A percentile compares a stretch with the other conserved stretches of the same genome.
These are phyloP conservation scores for Psilocybe mexicana DNA, from an alignment of 1,284 basidiomycete genomes.

Conservation along the genomic window DNA sequence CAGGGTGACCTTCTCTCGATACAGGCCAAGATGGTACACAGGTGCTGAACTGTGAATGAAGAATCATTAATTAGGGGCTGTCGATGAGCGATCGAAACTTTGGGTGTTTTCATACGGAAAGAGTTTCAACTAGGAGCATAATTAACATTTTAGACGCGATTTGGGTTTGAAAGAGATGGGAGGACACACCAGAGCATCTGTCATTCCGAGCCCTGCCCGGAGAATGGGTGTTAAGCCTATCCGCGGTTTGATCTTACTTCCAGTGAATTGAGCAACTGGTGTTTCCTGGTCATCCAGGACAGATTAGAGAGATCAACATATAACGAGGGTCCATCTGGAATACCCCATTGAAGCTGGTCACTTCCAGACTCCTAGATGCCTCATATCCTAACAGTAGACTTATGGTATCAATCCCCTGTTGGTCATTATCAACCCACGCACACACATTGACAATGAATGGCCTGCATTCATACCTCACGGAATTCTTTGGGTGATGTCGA, in stretches of 20 bases:
- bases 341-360: constrained; percentile 64
- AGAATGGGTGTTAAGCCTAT: constrained; percentile 91
- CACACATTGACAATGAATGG: not conserved
- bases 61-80: not conserved
- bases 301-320: not conserved
- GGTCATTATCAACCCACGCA: not conserved
- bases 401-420: constrained; percentile 67
- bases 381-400: constrained; percentile 76
- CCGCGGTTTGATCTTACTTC: constrained; percentile 65
- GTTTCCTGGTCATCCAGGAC: constrained; percentile 45
- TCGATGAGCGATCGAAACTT: not conserved
- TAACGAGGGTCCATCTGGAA: constrained; percentile 22
- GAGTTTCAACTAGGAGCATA: constrained; percentile 50
- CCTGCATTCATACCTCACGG: constrained; percentile 55
- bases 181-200: constrained; percentile 65
- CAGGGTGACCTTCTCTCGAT: constrained; percentile 85
- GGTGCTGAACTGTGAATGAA: constrained; percentile 58
- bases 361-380: constrained; percentile 65
- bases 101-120: constrained; percentile 62
- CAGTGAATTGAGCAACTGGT: constrained; percentile 68
- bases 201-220: constrained; percentile 93
- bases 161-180: not conserved
- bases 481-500: constrained; percentile 74
- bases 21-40: constrained; percentile 90
- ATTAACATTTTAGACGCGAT: not conserved